phyloP scores from a whole-genome alignment of 148 eudicot species.

The Vaccinium vitisidaea region DNA sequence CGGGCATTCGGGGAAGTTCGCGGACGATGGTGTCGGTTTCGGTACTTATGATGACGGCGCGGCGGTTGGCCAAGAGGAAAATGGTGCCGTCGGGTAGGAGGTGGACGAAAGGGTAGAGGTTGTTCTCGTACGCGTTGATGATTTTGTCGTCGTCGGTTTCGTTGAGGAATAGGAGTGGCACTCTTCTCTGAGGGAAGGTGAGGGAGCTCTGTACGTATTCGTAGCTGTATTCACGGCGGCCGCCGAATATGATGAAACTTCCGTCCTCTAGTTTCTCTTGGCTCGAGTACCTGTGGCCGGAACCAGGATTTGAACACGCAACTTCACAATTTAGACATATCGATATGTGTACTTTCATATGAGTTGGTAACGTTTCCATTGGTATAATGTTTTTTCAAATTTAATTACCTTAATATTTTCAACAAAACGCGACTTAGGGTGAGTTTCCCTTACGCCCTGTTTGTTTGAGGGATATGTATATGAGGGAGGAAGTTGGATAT shows the following conservation, averaged over 20 bases:
- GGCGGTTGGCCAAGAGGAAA: constrained; percentile 65
- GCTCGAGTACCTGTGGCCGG: constrained; percentile 42
- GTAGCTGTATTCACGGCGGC: constrained; percentile 54
- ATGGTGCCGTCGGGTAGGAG: constrained; percentile 75
- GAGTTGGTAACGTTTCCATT: no score
- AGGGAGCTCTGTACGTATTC: constrained; percentile 47
- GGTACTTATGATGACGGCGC: constrained; percentile 49
- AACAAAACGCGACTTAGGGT: no score
- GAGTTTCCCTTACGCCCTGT: no score
- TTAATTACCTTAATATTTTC: no score
- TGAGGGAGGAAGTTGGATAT: no score
- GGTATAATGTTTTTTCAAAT: no score
- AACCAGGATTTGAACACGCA: no score
- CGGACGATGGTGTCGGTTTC: constrained; percentile 33
- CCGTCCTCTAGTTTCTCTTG: constrained; percentile 55
- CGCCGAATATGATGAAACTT: constrained; percentile 54
- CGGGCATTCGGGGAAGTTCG: constrained; percentile 50
- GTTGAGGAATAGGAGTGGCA: constrained; percentile 42
- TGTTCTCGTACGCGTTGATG: constrained; percentile 44
- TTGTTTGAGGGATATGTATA: no score
- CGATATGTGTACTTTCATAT: no score
- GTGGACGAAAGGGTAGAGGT: constrained; percentile 78
- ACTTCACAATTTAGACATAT: no score
- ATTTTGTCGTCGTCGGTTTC: constrained; percentile 42
- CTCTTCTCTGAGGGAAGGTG: constrained; percentile 18